Percentiles rank a stretch among this genome's conserved stretches.
Conservation (phyloP, 2,329 filamentous ascomycete species). For the Calonectria hawksworthii region DNA sequence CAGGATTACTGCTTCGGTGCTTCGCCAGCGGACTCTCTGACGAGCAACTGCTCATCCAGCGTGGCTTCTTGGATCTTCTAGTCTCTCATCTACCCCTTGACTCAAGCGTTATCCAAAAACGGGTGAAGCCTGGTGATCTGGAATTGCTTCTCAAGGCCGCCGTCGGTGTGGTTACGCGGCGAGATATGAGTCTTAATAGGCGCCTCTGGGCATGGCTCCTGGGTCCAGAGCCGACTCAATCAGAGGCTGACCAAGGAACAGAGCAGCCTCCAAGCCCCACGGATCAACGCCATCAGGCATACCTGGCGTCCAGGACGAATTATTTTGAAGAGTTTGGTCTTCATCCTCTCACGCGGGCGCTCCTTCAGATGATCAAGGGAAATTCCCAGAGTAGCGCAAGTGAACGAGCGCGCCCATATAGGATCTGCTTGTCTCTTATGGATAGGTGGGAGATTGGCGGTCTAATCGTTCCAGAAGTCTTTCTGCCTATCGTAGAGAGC, state of each 20-base stretch:
- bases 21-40: conserved; percentile 93
- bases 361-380: conserved; percentile 80
- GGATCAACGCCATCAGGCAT: conserved; percentile 60
- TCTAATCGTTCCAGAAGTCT: conserved; percentile 88
- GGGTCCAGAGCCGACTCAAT: conserved; percentile 75
- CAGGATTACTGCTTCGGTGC: conserved; percentile 88
- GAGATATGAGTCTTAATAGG: conserved; percentile 97
- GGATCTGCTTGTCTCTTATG: conserved; percentile 95
- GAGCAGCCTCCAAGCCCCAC: conserved; percentile 61
- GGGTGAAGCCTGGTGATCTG: conserved; percentile 81
- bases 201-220: conserved; percentile 97
- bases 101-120: conserved; percentile 82
- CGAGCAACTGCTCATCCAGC: conserved; percentile 90
- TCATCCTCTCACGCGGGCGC: conserved; percentile 78
- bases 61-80: conserved; percentile 92
- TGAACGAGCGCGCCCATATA: conserved; percentile 87
- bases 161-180: conserved; percentile 86
- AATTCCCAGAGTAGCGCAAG: conserved; percentile 50
- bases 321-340: conserved; percentile 90
- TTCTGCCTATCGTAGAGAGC: conserved; percentile 86
- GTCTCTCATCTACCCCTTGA: conserved; percentile 91
- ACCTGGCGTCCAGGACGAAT: conserved; percentile 72
- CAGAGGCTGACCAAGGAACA: conserved; percentile 62
- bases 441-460: conserved; percentile 98
- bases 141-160: conserved; percentile 87